phyloP scores from a whole-genome alignment of 164 flowering plant species.

The Stephania yunnanensis region DNA sequence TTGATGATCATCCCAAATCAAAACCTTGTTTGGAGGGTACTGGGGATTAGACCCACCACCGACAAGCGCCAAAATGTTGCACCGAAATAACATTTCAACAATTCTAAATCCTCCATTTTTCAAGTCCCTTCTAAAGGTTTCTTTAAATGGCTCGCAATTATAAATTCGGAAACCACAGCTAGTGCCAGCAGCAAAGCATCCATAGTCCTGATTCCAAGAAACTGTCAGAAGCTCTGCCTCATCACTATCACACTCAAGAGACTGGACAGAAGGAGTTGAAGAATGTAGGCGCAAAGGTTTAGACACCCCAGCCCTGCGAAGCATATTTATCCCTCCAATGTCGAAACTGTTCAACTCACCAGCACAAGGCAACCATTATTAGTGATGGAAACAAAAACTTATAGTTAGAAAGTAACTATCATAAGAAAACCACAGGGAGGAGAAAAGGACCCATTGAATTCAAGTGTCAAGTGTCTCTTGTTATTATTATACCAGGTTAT shows the following conservation, averaged over 20 bases:
- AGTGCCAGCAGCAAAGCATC: conserved; percentile 60
- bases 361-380: conserved; percentile 11
- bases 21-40: conserved; percentile 47
- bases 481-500: too few species aligned
- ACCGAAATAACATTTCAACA: conserved; percentile 49
- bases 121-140: conserved; percentile 50
- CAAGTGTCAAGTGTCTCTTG: too few species aligned
- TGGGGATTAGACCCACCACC: conserved; percentile 42
- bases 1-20: conserved; percentile 66
- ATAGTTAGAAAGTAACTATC: too few species aligned
- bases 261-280: conserved; percentile 20
- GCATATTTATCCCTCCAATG: conserved; percentile 24
- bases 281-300: conserved; percentile 24
- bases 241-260: conserved; percentile 32
- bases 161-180: conserved; percentile 53
- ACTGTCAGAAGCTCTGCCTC: conserved; percentile 40
- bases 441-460: too few species aligned
- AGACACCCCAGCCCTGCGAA: conserved; percentile 23
- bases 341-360: conserved; percentile 35
- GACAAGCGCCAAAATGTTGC: conserved; percentile 54
- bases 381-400: conserved; percentile 10
- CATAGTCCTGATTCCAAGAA: conserved; percentile 62
- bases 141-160: conserved; percentile 52
- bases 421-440: too few species aligned
- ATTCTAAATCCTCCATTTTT: conserved; percentile 51